Evolutionary conservation across 768 basidiomycete species (phyloP).

Genomic region (Crucibulum laeve): DNA sequence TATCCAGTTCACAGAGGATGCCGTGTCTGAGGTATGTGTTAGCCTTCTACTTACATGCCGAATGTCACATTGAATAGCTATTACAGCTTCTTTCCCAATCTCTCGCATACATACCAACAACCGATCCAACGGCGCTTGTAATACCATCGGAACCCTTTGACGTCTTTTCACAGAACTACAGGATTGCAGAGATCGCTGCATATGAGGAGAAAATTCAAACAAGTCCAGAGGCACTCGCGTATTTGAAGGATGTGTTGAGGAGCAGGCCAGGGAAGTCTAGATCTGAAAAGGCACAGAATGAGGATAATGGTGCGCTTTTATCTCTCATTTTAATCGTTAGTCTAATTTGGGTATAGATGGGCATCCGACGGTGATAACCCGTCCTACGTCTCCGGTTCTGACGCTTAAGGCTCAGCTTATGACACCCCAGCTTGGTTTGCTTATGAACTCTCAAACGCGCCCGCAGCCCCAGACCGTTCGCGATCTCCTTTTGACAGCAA

Average conservation of each 20-base stretch:
- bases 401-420: not conserved
- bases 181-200: slow-evolving; percentile 24
- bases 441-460: not conserved
- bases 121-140: slow-evolving; percentile 46
- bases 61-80: not conserved
- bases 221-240: slow-evolving; percentile 24
- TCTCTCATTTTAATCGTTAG: not conserved
- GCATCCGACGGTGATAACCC: not conserved
- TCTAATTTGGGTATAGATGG: not conserved
- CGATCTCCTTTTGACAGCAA: not conserved
- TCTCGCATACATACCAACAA: slow-evolving; percentile 38
- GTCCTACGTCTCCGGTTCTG: not conserved
- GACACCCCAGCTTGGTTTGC: not conserved
- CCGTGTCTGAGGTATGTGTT: slow-evolving; percentile 40
- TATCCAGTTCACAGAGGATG: slow-evolving; percentile 44
- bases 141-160: slow-evolving; percentile 56
- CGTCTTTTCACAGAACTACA: slow-evolving; percentile 18
- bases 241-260: slow-evolving; percentile 25
- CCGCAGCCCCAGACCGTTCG: not conserved
- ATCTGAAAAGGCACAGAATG: slow-evolving; percentile 33
- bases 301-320: slow-evolving; percentile 26
- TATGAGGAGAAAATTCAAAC: slow-evolving; percentile 45
- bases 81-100: slow-evolving; percentile 35
- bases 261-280: slow-evolving; percentile 18
- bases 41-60: not conserved